These are phyloP conservation scores for Fusarium sp. DNA, from an alignment of 2,329 filamentous ascomycete species.

Conservation along the genomic window DNA sequence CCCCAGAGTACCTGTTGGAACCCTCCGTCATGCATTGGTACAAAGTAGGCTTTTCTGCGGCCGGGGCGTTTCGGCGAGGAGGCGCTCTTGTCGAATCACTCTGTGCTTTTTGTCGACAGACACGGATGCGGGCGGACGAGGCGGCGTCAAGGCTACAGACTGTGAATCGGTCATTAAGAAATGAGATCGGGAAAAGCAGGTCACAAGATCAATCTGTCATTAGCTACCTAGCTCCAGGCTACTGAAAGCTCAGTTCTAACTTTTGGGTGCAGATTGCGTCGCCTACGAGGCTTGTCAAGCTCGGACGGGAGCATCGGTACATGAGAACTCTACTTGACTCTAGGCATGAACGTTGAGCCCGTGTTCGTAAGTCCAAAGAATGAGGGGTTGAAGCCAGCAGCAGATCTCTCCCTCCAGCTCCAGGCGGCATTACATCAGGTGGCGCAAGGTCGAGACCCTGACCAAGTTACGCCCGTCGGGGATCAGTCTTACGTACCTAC, in stretches of 20 bases:
- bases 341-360: not conserved
- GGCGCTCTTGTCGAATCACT: constrained; percentile 32
- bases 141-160: constrained; percentile 19
- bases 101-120: constrained; percentile 27
- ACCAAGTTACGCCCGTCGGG: constrained; percentile 5
- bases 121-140: constrained; percentile 15
- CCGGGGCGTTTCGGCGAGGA: constrained; percentile 38
- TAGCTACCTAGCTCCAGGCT: not conserved
- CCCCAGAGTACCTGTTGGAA: not conserved
- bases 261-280: not conserved
- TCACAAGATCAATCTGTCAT: not conserved
- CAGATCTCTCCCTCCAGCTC: not conserved
- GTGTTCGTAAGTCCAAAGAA: not conserved
- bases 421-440: constrained; percentile 41
- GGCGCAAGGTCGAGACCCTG: constrained; percentile 34
- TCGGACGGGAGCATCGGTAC: constrained; percentile 1
- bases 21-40: constrained; percentile 20
- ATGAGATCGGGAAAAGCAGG: not conserved
- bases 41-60: not conserved
- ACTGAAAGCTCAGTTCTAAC: not conserved
- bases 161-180: not conserved
- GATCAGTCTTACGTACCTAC: constrained; percentile 28
- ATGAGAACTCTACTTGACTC: not conserved
- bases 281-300: not conserved
- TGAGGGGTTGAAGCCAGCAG: not conserved